Percentiles rank a stretch among this genome's conserved stretches.
These are phyloP conservation scores for Acacia confusa DNA, from an alignment of 306 rosid species.

Conservation along the genomic window DNA sequence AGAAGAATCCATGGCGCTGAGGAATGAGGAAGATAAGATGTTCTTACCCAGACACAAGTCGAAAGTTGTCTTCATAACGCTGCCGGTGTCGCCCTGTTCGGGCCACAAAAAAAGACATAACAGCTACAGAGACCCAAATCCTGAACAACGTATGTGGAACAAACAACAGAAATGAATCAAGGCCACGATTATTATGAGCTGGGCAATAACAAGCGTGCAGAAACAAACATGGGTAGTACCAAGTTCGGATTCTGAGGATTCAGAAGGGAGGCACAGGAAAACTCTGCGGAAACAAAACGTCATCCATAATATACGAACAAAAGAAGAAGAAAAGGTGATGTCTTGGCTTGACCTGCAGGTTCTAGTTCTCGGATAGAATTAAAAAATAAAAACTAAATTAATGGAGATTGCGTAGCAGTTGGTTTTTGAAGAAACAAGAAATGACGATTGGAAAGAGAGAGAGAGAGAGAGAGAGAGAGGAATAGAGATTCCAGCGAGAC, in stretches of 20 bases:
- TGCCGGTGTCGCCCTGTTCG: conserved; percentile 76
- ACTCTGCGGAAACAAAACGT: background rate
- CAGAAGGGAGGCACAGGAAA: conserved; percentile 6
- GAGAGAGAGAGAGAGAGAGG: background rate
- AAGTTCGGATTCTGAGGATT: background rate
- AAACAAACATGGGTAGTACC: conserved; percentile 3
- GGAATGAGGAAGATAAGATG: background rate
- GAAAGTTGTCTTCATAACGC: conserved; percentile 68
- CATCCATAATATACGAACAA: conserved; percentile 27
- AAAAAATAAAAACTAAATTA: background rate
- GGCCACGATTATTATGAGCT: conserved; percentile 3
- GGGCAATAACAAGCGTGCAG: background rate
- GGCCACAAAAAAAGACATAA: conserved; percentile 54
- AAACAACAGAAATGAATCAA: background rate
- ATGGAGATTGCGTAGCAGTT: conserved; percentile 9
- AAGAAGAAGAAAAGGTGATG: background rate
- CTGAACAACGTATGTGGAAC: conserved; percentile 18
- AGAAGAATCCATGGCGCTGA: background rate
- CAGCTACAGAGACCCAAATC: conserved; percentile 11
- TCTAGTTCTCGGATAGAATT: background rate
- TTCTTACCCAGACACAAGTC: conserved; percentile 86
- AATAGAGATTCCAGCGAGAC: conserved; percentile 24
- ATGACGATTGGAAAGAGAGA: conserved; percentile 7
- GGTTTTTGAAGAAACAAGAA: background rate
- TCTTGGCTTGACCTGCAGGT: conserved; percentile 8